Conservation (phyloP, 2,329 filamentous ascomycete species). For the Phialemoniopsis sp. region DNA sequence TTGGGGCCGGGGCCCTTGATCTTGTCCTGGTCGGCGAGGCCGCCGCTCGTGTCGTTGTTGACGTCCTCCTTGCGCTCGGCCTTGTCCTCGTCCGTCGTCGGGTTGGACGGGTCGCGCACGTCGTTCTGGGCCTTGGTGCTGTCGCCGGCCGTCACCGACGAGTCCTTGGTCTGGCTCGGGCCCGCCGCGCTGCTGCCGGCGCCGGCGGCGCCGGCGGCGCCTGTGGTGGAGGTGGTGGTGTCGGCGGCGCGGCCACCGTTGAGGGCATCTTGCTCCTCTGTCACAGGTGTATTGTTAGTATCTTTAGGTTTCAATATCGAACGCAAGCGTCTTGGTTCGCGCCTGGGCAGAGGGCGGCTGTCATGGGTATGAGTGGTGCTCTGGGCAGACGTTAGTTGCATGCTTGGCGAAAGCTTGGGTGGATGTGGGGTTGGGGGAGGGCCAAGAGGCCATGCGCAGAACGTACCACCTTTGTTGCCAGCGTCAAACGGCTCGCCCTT, state of each 20-base stretch:
- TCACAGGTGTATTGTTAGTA: constrained; percentile 1
- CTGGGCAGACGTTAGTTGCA: neutral
- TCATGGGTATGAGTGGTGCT: constrained; percentile 2
- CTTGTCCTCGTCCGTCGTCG: constrained; percentile 22
- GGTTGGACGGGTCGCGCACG: constrained; percentile 29
- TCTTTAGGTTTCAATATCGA: constrained; percentile 1
- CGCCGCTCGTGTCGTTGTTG: constrained; percentile 19
- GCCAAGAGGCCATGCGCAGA: too few species aligned
- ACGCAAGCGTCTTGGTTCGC: too few species aligned
- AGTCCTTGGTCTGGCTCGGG: constrained; percentile 7
- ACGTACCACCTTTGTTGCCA: constrained; percentile 60
- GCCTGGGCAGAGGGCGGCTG: constrained; percentile 1
- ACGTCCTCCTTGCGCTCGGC: constrained; percentile 24
- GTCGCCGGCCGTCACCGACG: constrained; percentile 12
- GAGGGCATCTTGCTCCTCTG: neutral
- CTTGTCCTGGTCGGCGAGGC: constrained; percentile 23
- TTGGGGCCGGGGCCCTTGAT: constrained; percentile 38
- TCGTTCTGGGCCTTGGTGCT: constrained; percentile 30
- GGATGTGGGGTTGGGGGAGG: too few species aligned
- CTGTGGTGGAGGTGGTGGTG: constrained; percentile 7
- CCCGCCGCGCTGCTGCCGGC: constrained; percentile 1
- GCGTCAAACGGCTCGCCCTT: constrained; percentile 72
- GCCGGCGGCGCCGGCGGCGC: neutral
- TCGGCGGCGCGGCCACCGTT: constrained; percentile 4
- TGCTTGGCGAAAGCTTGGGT: neutral